Percentiles rank a stretch among this genome's conserved stretches.
phyloP scores from a whole-genome alignment of 805 yeast species.

The Candida boleticola region DNA sequence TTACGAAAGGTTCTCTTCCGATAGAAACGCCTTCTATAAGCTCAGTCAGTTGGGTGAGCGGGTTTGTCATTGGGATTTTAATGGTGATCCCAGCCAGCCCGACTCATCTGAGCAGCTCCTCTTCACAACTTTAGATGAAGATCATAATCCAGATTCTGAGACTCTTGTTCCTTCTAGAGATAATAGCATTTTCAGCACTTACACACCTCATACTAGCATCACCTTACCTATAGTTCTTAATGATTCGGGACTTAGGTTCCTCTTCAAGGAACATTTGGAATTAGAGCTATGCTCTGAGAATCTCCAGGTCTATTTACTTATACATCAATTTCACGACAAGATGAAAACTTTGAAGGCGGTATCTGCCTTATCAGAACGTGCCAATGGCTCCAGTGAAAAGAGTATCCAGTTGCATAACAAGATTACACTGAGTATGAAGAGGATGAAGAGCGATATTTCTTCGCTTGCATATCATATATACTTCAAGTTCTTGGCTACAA shows the following conservation, averaged over 20 bases:
- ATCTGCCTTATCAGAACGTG: neutral
- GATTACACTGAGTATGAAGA: neutral
- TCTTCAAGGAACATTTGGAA: constrained; percentile 65
- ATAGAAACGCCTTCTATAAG: constrained; percentile 42
- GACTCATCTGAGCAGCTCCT: constrained; percentile 11
- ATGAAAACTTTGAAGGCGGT: constrained; percentile 23
- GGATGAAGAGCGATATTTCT: constrained; percentile 52
- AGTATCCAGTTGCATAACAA: neutral
- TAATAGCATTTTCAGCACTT: neutral
- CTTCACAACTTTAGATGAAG: neutral
- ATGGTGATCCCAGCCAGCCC: neutral
- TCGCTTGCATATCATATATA: constrained; percentile 64
- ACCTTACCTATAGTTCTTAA: constrained; percentile 44
- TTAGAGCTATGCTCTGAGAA: constrained; percentile 72
- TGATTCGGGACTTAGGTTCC: constrained; percentile 74
- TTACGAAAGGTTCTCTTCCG: constrained; percentile 21
- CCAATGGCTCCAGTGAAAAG: neutral
- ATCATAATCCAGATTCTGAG: neutral
- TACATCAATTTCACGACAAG: constrained; percentile 50
- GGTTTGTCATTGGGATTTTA: constrained; percentile 30
- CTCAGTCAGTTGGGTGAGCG: constrained; percentile 43
- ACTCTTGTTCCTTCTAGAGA: neutral
- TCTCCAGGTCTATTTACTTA: constrained; percentile 64
- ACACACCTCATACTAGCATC: neutral
- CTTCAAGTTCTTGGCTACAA: constrained; percentile 60